Percentiles rank a stretch among this genome's conserved stretches.
These are phyloP conservation scores for Sugiyamaella paludigena DNA, from an alignment of 1,139 yeast genomes.

Conservation along the genomic window DNA sequence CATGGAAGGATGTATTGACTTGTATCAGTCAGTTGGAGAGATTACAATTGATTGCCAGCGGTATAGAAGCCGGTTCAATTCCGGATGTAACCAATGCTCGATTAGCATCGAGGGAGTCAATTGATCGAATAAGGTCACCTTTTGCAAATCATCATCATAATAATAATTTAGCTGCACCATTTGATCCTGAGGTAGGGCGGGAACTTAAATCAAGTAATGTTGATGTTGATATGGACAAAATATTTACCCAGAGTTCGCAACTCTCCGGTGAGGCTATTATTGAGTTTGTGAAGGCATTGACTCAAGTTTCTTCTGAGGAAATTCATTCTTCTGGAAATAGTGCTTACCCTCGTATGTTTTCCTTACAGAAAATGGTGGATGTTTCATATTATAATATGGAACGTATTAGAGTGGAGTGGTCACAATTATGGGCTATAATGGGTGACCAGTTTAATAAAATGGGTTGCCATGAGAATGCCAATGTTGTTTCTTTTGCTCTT, in stretches of 20 bases:
- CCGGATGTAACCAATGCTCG: conserved; percentile 85
- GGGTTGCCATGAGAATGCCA: conserved; percentile 73
- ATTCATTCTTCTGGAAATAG: conserved; percentile 87
- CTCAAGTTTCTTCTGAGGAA: conserved; percentile 86
- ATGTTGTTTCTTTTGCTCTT: conserved; percentile 83
- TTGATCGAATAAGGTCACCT: conserved; percentile 33
- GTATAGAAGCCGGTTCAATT: conserved; percentile 76
- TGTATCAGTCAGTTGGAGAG: conserved; percentile 90
- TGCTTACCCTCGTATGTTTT: conserved; percentile 82
- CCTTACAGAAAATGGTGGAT: conserved; percentile 92
- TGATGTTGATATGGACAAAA: conserved; percentile 80
- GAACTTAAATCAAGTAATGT: conserved; percentile 71
- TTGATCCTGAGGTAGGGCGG: conserved; percentile 55
- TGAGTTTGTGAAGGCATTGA: conserved; percentile 80
- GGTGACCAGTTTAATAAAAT: conserved; percentile 85
- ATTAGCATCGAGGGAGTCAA: conserved; percentile 49
- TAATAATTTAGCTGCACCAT: conserved; percentile 9
- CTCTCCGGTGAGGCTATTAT: conserved; percentile 82
- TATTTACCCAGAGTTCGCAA: conserved; percentile 78
- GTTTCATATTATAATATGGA: conserved; percentile 97
- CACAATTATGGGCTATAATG: conserved; percentile 91
- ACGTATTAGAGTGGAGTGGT: conserved; percentile 95
- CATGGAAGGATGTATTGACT: conserved; percentile 84
- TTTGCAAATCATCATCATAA: conserved; percentile 9
- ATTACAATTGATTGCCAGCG: conserved; percentile 82